These are phyloP conservation scores for Macrophomina pseudophaseolina DNA, from an alignment of 2,329 filamentous ascomycete species.

Conservation along the genomic window DNA sequence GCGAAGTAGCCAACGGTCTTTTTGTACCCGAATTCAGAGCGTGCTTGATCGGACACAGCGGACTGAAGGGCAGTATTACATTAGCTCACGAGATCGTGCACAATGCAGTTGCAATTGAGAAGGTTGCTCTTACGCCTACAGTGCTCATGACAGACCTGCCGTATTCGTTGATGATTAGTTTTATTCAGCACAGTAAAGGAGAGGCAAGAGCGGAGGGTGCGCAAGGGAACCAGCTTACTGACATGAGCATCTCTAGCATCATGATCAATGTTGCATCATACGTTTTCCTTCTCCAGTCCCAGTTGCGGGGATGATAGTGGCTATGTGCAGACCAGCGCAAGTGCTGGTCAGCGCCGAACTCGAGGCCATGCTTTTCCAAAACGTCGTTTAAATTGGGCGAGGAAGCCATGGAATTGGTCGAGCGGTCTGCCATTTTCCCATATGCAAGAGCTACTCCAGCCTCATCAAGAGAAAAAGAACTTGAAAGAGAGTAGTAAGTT, in stretches of 20 bases:
- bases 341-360: constrained; percentile 9
- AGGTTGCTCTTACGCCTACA: constrained; percentile 9
- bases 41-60: constrained; percentile 3
- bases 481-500: not conserved
- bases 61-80: not conserved
- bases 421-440: not conserved
- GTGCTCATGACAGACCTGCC: constrained; percentile 18
- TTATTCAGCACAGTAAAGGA: not conserved
- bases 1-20: constrained; percentile 13
- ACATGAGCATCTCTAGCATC: constrained; percentile 20
- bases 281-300: constrained; percentile 13
- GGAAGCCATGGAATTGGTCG: not conserved
- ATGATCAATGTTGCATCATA: constrained; percentile 18
- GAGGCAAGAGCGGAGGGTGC: not conserved
- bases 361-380: constrained; percentile 11
- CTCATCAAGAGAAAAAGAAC: no score
- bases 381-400: not conserved
- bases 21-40: not conserved
- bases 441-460: no score
- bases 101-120: not conserved
- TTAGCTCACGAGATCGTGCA: not conserved
- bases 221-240: not conserved
- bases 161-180: not conserved
- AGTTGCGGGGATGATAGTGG: constrained; percentile 18
- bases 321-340: constrained; percentile 11